Conservation (phyloP, 768 basidiomycete genomes). For the Leccinum ochraceum region DNA sequence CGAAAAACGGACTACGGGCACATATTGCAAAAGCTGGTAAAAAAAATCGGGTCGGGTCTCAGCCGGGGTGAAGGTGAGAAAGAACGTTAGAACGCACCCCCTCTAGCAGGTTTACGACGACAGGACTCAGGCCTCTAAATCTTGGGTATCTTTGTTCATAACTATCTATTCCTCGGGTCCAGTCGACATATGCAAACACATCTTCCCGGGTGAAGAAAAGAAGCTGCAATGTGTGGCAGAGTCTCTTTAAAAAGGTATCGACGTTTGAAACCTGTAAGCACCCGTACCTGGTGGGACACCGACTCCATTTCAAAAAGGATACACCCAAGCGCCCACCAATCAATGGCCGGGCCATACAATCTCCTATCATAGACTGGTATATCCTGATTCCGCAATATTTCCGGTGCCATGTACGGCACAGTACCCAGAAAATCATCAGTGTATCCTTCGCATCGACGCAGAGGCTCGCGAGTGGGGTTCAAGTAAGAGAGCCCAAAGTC, state of each 20-base stretch:
- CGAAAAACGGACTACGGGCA: slow-evolving; percentile 17
- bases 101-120: slow-evolving; percentile 30
- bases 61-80: background rate
- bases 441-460: slow-evolving; percentile 20
- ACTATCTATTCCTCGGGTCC: slow-evolving; percentile 9
- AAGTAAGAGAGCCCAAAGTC: slow-evolving; percentile 43
- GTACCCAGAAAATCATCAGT: slow-evolving; percentile 36
- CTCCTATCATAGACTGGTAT: slow-evolving; percentile 6
- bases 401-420: slow-evolving; percentile 42
- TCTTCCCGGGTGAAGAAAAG: slow-evolving; percentile 33
- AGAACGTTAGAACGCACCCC: slow-evolving; percentile 26
- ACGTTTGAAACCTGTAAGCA: background rate
- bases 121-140: slow-evolving; percentile 23
- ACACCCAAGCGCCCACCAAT: slow-evolving; percentile 47
- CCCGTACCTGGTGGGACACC: slow-evolving; percentile 25
- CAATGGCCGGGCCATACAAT: slow-evolving; percentile 35
- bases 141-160: slow-evolving; percentile 24
- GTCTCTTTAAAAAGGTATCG: background rate
- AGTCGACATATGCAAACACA: slow-evolving; percentile 24
- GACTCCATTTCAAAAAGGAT: slow-evolving; percentile 41
- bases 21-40: slow-evolving; percentile 22
- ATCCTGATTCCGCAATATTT: slow-evolving; percentile 34
- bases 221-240: slow-evolving; percentile 20
- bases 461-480: slow-evolving; percentile 4
- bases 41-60: background rate